Base-by-base conservation (phyloP, 2,329 filamentous ascomycete genomes). In the Penicillium sp. region DNA sequence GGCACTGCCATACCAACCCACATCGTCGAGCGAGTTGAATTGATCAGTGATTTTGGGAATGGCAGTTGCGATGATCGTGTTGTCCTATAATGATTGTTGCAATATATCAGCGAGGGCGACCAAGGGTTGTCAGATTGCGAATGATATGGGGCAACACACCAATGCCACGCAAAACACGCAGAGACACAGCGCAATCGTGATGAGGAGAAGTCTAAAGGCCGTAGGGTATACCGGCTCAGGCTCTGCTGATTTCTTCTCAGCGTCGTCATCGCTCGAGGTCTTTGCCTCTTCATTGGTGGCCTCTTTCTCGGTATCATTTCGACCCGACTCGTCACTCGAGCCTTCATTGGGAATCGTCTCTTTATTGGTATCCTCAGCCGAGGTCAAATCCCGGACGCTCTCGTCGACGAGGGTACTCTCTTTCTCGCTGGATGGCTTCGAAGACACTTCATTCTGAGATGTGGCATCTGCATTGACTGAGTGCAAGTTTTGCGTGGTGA, bases 1-100 rank as follows among this genome's bases (percentile, higher is more conserved):
- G 3, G 77, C 71, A 45, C 75, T 78, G 31, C 78, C 78, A 60
- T 83, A 82, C 80, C 81, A 83, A 35, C 79, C 79, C 6, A 83
- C 74, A 57, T 82, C 79, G 5, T 73, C 69, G 38, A 81, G 69
- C 4, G 78, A 78, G 38, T 81, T 69, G 64, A 83, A 83, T 35
- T 80, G 69, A 61, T 81, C 74, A 0, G 80, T 81, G 53, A 83
- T 82, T 15, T 69, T 71, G 14, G 81, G 81, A 35, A 82, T 80
- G 2, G 80, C 81, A 1, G 78, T 81, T 7, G 77, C 75, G 38
- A 82, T 76, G 52, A 79, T 79, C 0, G 77, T 79, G 34, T 77
- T 77, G 52, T 76, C 75, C 74, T 77, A 14, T 76, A 14, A 2
- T 3, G 20, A 31, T 1, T 4, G 7, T 31, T 11, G 34, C 7